Evolutionary conservation across 306 rosid species (phyloP).

Genomic region (Clitoria ternatea): DNA sequence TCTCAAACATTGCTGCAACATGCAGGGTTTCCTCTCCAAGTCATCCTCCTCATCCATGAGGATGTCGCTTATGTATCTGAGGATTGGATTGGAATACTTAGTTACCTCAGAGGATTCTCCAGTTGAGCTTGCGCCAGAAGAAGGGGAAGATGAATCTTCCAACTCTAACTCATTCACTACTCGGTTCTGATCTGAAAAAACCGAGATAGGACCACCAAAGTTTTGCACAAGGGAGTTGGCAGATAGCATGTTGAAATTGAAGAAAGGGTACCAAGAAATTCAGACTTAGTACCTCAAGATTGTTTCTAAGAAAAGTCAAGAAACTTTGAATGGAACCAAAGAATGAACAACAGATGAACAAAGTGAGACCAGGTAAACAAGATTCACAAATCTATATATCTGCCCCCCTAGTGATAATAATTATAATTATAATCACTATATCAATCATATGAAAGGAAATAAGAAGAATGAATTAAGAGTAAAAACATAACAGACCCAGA

Average conservation of each 20-base stretch:
- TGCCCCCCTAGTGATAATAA: not conserved
- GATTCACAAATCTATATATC: constrained; percentile 17
- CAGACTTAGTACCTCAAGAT: not conserved
- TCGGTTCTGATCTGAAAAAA: constrained; percentile 17
- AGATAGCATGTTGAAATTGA: constrained; percentile 25
- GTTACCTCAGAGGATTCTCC: constrained; percentile 29
- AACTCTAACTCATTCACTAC: constrained; percentile 21
- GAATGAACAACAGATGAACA: not conserved
- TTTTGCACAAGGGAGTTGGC: constrained; percentile 39
- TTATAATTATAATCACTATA: not conserved
- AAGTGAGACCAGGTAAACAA: not conserved
- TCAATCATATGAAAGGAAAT: not conserved
- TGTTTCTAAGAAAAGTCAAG: not conserved
- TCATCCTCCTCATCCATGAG: constrained; percentile 82
- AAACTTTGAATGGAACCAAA: not conserved
- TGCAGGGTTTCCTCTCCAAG: constrained; percentile 61
- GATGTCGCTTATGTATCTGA: constrained; percentile 63
- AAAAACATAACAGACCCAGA: not conserved
- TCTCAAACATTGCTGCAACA: constrained; percentile 67
- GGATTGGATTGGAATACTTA: constrained; percentile 44
- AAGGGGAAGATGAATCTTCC: constrained; percentile 28
- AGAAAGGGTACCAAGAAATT: not conserved
- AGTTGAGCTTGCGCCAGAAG: constrained; percentile 34
- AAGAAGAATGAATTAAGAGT: not conserved
- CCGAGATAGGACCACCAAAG: constrained; percentile 17